A percentile compares a stretch with the other conserved stretches of the same genome.
Evolutionary conservation across 2,329 filamentous ascomycete species (phyloP).

Genomic region (Ophiostoma sp.): DNA sequence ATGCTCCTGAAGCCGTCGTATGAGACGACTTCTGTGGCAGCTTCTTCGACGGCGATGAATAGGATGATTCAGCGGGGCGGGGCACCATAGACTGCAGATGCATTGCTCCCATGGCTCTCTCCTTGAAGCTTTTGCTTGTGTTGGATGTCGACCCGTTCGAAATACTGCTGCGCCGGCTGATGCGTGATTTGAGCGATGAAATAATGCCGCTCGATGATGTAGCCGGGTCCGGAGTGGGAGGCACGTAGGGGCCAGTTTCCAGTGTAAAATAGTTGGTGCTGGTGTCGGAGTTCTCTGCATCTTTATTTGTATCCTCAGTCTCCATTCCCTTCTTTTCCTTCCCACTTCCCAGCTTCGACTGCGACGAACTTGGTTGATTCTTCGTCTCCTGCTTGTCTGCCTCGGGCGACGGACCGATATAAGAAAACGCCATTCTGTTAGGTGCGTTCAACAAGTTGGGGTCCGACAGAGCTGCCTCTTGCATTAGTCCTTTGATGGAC

Average conservation of each 20-base stretch:
- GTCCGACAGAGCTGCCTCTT: slow-evolving; percentile 25
- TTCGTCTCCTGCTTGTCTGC: background rate
- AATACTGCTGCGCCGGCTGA: slow-evolving; percentile 23
- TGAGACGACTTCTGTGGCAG: background rate
- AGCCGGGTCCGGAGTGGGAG: background rate
- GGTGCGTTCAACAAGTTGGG: slow-evolving; percentile 5
- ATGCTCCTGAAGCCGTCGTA: background rate
- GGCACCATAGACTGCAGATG: slow-evolving; percentile 12
- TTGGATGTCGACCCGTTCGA: slow-evolving; percentile 21
- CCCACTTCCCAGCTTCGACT: background rate
- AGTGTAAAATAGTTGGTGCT: slow-evolving; percentile 19
- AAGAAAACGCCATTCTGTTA: slow-evolving; percentile 14
- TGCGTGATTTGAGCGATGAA: slow-evolving; percentile 25
- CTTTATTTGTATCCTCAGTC: background rate
- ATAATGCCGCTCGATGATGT: slow-evolving; percentile 20
- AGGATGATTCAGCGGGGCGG: background rate
- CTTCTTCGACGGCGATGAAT: background rate
- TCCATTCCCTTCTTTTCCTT: background rate
- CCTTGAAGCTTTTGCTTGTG: slow-evolving; percentile 23
- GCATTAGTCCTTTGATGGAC: slow-evolving; percentile 29
- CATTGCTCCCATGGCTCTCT: slow-evolving; percentile 22
- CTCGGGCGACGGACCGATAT: background rate
- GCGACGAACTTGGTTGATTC: background rate
- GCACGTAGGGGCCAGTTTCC: slow-evolving; percentile 14
- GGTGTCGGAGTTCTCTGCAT: background rate